A percentile compares a stretch with the other conserved stretches of the same genome.
phyloP scores from a whole-genome alignment of 495 filamentous ascomycete species.

The Pseudotulostoma volvatum region DNA sequence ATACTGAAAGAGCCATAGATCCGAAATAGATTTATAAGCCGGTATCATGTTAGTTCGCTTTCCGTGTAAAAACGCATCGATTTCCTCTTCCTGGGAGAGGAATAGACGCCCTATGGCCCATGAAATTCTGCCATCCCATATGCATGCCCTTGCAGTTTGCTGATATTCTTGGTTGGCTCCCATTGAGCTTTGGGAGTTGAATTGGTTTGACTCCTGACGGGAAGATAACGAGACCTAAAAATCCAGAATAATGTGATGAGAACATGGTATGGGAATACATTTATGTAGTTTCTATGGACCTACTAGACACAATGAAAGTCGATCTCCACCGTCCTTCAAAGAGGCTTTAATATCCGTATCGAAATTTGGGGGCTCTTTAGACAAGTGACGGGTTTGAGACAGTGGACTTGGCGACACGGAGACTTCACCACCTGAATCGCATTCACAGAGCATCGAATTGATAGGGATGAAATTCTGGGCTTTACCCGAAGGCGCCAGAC shows the following conservation, averaged over 20 bases:
- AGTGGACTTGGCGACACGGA: no score
- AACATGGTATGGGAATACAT: background rate
- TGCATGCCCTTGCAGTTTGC: slow-evolving; percentile 1
- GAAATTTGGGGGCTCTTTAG: no score
- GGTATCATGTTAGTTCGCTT: slow-evolving; percentile 5
- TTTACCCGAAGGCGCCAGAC: background rate
- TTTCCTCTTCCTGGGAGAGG: slow-evolving; percentile 9
- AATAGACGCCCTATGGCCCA: slow-evolving; percentile 19
- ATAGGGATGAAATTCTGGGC: background rate
- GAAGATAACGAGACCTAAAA: background rate
- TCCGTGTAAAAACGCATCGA: slow-evolving; percentile 3
- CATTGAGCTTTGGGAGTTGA: background rate
- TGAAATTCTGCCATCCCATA: slow-evolving; percentile 13
- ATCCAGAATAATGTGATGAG: background rate
- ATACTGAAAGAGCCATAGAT: slow-evolving; percentile 17
- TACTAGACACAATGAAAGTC: no score
- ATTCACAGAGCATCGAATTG: background rate
- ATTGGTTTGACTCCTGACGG: background rate
- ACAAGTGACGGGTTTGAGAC: no score
- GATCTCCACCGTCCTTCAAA: no score
- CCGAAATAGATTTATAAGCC: slow-evolving; percentile 1
- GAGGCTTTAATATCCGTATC: no score
- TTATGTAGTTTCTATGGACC: no score
- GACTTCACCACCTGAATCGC: background rate
- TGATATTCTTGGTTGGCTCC: background rate